These are phyloP conservation scores for Pseudogymnoascus sp. DNA, from an alignment of 2,329 filamentous ascomycete genomes.

Conservation along the genomic window DNA sequence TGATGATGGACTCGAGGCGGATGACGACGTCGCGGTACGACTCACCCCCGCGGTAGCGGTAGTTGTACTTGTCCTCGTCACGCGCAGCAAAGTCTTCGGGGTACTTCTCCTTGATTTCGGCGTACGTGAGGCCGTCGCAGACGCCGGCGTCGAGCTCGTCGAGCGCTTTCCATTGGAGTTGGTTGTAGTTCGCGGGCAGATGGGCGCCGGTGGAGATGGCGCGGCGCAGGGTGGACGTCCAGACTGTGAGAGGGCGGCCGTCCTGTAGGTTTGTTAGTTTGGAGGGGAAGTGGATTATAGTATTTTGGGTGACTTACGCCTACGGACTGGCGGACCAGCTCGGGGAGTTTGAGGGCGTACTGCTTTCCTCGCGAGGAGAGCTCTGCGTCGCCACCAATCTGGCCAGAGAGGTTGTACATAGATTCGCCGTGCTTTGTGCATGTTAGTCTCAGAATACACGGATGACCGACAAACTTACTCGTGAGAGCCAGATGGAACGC, in stretches of 20 bases:
- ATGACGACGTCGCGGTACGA: constrained; percentile 90
- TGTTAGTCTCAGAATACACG: constrained; percentile 15
- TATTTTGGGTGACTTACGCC: constrained; percentile 51
- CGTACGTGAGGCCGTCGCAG: constrained; percentile 90
- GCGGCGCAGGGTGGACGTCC: constrained; percentile 70
- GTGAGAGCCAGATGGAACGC: constrained; percentile 90
- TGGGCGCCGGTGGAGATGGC: constrained; percentile 88
- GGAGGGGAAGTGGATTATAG: background rate
- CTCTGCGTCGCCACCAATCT: constrained; percentile 87
- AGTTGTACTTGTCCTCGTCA: constrained; percentile 99
- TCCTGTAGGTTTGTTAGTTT: constrained; percentile 35
- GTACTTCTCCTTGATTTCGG: constrained; percentile 78
- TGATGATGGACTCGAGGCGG: constrained; percentile 96
- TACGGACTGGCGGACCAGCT: constrained; percentile 76
- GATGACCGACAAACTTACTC: constrained; percentile 48
- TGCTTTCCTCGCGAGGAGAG: constrained; percentile 79
- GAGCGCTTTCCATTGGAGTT: constrained; percentile 96
- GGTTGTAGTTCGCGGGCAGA: constrained; percentile 75
- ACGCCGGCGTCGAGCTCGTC: constrained; percentile 96
- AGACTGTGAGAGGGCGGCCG: constrained; percentile 56
- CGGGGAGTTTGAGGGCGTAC: constrained; percentile 79
- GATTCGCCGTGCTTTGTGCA: constrained; percentile 77
- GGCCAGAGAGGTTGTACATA: constrained; percentile 78
- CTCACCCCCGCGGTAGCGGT: constrained; percentile 93
- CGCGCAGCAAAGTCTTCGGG: constrained; percentile 93